phyloP scores from a whole-genome alignment of 106 monocot species.

The Dendrobium chrysotoxum region DNA sequence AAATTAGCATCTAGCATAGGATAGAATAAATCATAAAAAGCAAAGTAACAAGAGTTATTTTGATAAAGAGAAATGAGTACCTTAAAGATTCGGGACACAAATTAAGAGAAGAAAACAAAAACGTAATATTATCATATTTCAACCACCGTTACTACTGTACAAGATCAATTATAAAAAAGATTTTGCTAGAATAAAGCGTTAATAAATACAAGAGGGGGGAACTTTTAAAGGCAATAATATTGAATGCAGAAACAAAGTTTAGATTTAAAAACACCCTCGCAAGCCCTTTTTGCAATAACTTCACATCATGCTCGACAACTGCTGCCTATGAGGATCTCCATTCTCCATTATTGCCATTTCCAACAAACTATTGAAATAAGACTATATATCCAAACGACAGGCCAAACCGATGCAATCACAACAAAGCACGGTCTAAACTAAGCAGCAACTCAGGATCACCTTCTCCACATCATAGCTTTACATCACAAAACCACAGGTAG shows the following conservation, averaged over 20 bases:
- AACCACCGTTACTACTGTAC: background rate
- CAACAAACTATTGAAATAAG: too few relatives aligned
- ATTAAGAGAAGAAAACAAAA: background rate
- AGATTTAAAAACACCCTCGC: background rate
- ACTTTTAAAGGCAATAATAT: background rate
- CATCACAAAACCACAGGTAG: too few relatives aligned
- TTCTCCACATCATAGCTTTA: too few relatives aligned
- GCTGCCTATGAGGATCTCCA: background rate
- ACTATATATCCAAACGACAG: too few relatives aligned
- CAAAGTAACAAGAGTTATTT: background rate
- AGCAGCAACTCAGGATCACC: too few relatives aligned
- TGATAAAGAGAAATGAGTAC: background rate
- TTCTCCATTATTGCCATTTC: too few relatives aligned
- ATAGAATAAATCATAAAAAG: background rate
- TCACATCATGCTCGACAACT: background rate
- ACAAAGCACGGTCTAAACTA: too few relatives aligned
- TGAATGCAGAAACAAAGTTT: background rate
- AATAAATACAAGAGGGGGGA: background rate
- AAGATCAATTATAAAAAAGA: background rate
- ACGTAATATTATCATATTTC: background rate
- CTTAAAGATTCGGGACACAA: background rate
- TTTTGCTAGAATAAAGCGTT: background rate
- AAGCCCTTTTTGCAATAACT: background rate
- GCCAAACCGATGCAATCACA: too few relatives aligned
- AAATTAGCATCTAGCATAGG: background rate